These are phyloP conservation scores for Clonostachys byssicola DNA, from an alignment of 2,329 filamentous ascomycete species.

Conservation along the genomic window DNA sequence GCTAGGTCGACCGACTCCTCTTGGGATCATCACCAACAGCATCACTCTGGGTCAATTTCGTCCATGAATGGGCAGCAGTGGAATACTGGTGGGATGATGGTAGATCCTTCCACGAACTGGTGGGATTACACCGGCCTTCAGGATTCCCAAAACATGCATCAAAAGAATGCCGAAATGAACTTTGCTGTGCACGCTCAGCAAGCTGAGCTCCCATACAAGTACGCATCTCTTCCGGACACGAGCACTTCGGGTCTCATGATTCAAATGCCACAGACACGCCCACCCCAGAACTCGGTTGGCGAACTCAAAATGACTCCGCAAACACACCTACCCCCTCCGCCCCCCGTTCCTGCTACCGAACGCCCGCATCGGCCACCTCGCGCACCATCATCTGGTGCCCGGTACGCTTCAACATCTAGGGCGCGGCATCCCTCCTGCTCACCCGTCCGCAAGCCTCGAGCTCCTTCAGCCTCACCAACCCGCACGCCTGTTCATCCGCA, in stretches of 20 bases:
- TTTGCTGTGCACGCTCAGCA: conserved; percentile 34
- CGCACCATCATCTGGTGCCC: conserved; percentile 49
- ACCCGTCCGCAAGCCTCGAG: conserved; percentile 35
- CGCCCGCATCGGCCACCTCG: conserved; percentile 41
- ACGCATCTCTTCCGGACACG: conserved; percentile 20
- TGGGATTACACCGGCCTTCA: conserved; percentile 3
- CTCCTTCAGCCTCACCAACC: conserved; percentile 10
- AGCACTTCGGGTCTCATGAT: conserved; percentile 42
- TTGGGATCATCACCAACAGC: conserved; percentile 21
- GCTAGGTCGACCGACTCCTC: conserved; percentile 10
- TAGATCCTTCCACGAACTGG: conserved; percentile 2
- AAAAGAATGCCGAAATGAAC: conserved; percentile 30
- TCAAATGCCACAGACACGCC: conserved; percentile 45
- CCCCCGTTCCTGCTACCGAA: conserved; percentile 19
- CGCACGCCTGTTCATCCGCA: conserved; percentile 5
- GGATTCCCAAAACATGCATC: conserved; percentile 19
- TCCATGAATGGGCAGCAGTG: too few relatives aligned
- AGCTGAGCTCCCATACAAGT: conserved; percentile 33
- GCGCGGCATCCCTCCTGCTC: conserved; percentile 39
- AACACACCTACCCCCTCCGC: conserved; percentile 26
- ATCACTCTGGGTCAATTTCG: neutral
- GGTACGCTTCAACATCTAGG: conserved; percentile 48
- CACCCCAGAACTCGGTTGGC: conserved; percentile 27
- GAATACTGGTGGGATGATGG: too few relatives aligned
- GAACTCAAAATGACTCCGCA: conserved; percentile 24